phyloP scores from a whole-genome alignment of 768 basidiomycete genomes.

The Xerocomellus intermedius region DNA sequence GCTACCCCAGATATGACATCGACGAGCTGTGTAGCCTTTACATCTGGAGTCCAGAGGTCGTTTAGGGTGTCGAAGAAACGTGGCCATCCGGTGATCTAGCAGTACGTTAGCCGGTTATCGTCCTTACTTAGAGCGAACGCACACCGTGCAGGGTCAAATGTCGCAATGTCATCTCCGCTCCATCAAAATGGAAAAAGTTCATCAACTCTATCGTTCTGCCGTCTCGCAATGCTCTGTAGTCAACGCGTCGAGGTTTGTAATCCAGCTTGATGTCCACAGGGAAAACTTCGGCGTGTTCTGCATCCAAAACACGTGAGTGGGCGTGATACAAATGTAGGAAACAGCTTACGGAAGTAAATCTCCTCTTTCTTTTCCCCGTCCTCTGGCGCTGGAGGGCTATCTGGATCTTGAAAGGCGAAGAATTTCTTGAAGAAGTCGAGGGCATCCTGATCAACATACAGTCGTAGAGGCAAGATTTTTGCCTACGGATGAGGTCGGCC shows the following conservation, averaged over 20 bases:
- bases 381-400: constrained; percentile 35
- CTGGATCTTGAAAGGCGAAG: constrained; percentile 79
- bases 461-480: constrained; percentile 83
- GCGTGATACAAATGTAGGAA: constrained; percentile 1
- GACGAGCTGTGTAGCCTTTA: constrained; percentile 96
- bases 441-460: constrained; percentile 98
- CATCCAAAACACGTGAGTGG: neutral
- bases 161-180: constrained; percentile 95
- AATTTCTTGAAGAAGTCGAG: constrained; percentile 97
- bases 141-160: constrained; percentile 92
- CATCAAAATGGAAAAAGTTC: constrained; percentile 99
- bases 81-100: constrained; percentile 91
- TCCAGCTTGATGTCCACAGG: constrained; percentile 95
- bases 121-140: constrained; percentile 33
- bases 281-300: constrained; percentile 93
- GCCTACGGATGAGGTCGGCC: constrained; percentile 46
- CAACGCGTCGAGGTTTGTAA: constrained; percentile 96
- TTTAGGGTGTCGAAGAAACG: constrained; percentile 89
- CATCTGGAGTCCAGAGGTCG: constrained; percentile 98
- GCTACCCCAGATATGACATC: constrained; percentile 96
- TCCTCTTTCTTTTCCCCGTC: constrained; percentile 42
- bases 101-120: constrained; percentile 8
- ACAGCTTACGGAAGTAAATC: constrained; percentile 68
- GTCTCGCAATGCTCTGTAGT: constrained; percentile 86
- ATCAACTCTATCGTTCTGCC: constrained; percentile 95